Percentiles rank a stretch among this genome's conserved stretches.
phyloP scores from a whole-genome alignment of 2,329 filamentous ascomycete genomes.

The Exophiala sideris region DNA sequence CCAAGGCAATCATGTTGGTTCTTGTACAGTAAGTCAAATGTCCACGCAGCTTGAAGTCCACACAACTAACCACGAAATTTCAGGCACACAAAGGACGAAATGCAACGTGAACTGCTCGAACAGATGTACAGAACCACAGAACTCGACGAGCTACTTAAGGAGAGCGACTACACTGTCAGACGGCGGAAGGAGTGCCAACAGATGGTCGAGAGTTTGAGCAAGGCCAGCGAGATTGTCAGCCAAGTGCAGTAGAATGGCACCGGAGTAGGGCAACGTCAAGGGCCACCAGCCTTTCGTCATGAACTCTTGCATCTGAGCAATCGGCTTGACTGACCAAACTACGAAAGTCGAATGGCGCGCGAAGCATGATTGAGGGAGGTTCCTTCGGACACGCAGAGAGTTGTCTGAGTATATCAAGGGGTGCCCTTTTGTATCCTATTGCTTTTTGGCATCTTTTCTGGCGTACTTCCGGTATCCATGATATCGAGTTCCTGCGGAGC shows the following conservation, averaged over 20 bases:
- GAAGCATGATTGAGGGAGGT: too few species aligned
- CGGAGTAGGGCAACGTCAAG: background rate
- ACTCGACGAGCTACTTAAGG: constrained; percentile 91
- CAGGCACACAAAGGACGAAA: constrained; percentile 93
- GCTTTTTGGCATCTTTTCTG: too few species aligned
- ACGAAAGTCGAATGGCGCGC: too few species aligned
- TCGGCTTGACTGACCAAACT: too few species aligned
- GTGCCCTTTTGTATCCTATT: too few species aligned
- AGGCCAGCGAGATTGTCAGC: constrained; percentile 94
- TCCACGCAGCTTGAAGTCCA: background rate
- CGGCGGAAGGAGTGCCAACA: constrained; percentile 97
- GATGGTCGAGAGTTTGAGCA: constrained; percentile 91
- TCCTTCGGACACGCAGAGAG: too few species aligned
- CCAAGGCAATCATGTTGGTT: constrained; percentile 97
- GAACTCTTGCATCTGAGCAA: background rate
- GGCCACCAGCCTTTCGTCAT: background rate
- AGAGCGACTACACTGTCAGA: constrained; percentile 94
- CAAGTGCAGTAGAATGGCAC: constrained; percentile 54
- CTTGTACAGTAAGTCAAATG: constrained; percentile 75
- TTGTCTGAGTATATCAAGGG: too few species aligned
- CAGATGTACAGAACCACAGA: constrained; percentile 94
- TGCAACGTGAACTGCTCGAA: constrained; percentile 94
- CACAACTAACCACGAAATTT: constrained; percentile 17
- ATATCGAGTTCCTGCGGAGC: too few species aligned
- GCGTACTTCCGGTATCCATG: too few species aligned